Evolutionary conservation across 305 asterid species (phyloP), one percentile per base, ranked within the genome.

Genomic region (Fraxinus baroniana): DNA sequence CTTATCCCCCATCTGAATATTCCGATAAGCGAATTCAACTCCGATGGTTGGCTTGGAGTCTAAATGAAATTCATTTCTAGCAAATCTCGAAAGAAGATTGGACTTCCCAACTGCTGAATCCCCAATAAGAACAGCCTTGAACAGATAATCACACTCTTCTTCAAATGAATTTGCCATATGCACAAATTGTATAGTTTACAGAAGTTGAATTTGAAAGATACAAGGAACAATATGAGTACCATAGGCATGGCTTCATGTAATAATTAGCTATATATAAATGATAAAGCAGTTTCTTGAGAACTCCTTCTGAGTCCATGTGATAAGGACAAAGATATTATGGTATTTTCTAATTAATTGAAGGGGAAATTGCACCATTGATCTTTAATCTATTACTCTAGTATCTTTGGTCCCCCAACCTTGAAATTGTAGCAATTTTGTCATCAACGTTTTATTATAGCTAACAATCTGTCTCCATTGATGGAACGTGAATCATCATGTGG

Each of bases 1-100:
- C 87, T 93, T 93, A 84, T 90, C 95, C 2, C 89, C 95, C 7
- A 94, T 90, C 82, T 87, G 85, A 37, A 94, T 85, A 88, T 86
- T 92, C 87, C 94, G 86, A 37, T 93, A 90, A 75, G 98, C 95
- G 57, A 94, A 94, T 75, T 94, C 97, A 57, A 94, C 98, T 1
- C 98, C 97, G 13, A 94, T 94, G 1, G 98, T 94, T 0, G 98
- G 98, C 83, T 93, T 94, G 10, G 98, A 94, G 28, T 94, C 97
- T 82, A 94, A 73, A 17, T 85, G 91, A 78, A 93, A 94, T 74
- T 93, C 92, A 55, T 92, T 90, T 41, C 78, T 90, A 0, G 97
- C 87, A 79, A 93, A 94, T 74, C 97, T 91, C 24, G 95, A 93
- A 3, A 94, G 86, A 13, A 93, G 86, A 81, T 89, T 93, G 32